These are phyloP conservation scores for Penicillium sp. DNA, from an alignment of 2,329 filamentous ascomycete species.

Conservation along the genomic window DNA sequence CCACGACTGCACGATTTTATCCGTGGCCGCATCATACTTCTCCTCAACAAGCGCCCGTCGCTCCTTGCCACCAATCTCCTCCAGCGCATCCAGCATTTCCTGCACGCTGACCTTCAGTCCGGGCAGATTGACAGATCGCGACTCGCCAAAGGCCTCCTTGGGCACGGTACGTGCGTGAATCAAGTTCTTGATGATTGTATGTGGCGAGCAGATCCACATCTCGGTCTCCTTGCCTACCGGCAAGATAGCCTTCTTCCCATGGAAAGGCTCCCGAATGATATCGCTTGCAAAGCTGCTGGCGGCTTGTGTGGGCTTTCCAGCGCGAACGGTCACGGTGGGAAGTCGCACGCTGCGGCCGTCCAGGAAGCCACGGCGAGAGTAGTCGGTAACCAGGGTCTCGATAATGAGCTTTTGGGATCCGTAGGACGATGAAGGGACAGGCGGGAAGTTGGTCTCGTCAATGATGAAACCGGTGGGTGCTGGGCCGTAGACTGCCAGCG, in stretches of 20 bases:
- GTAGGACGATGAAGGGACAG: slow-evolving; percentile 52
- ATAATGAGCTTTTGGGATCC: slow-evolving; percentile 55
- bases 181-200: slow-evolving; percentile 57
- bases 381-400: slow-evolving; percentile 55
- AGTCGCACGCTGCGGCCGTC: slow-evolving; percentile 50
- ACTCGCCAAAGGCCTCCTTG: slow-evolving; percentile 54
- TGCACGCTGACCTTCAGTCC: slow-evolving; percentile 60
- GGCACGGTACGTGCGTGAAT: slow-evolving; percentile 54
- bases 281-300: slow-evolving; percentile 56
- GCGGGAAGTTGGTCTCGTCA: slow-evolving; percentile 49
- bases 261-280: slow-evolving; percentile 56
- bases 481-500: slow-evolving; percentile 54
- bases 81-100: slow-evolving; percentile 62
- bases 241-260: slow-evolving; percentile 52
- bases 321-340: slow-evolving; percentile 55
- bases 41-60: slow-evolving; percentile 56
- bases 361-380: slow-evolving; percentile 52
- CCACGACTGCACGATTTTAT: slow-evolving; percentile 63
- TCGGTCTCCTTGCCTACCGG: slow-evolving; percentile 55
- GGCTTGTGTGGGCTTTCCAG: slow-evolving; percentile 54
- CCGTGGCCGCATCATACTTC: slow-evolving; percentile 55
- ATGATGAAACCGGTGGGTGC: slow-evolving; percentile 46
- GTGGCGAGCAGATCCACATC: slow-evolving; percentile 60
- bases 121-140: slow-evolving; percentile 57
- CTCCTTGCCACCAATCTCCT: slow-evolving; percentile 57